A percentile compares a stretch with the other conserved stretches of the same genome.
phyloP scores from a whole-genome alignment of 1,139 yeast species.

The Candida labiduridarum region DNA sequence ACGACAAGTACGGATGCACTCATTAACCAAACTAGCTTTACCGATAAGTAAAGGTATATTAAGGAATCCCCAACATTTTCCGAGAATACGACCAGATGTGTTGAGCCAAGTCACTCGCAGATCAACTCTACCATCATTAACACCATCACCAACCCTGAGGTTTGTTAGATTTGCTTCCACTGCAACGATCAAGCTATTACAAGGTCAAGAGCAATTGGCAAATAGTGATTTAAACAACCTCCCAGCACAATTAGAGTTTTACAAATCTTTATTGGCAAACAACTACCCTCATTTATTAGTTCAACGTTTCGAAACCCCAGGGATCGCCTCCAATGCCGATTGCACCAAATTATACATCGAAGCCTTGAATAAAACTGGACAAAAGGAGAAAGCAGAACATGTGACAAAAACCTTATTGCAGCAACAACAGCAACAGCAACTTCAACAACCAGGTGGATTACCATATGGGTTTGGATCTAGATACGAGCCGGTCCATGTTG shows the following conservation, averaged over 20 bases:
- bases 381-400: conserved; percentile 73
- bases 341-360: conserved; percentile 77
- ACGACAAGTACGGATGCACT: conserved; percentile 2
- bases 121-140: neutral
- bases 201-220: conserved; percentile 79
- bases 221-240: conserved; percentile 72
- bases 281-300: conserved; percentile 93
- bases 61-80: neutral
- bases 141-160: neutral
- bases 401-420: conserved; percentile 36
- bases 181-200: conserved; percentile 44
- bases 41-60: conserved; percentile 6
- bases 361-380: conserved; percentile 79
- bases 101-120: neutral
- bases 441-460: conserved; percentile 26
- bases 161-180: conserved; percentile 14
- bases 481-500: conserved; percentile 84
- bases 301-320: conserved; percentile 88
- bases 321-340: conserved; percentile 78
- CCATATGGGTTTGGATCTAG: conserved; percentile 51
- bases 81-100: conserved; percentile 1
- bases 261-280: conserved; percentile 66
- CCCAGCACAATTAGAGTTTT: conserved; percentile 76
- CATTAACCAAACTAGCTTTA: conserved; percentile 1
- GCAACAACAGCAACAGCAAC: conserved; percentile 14